Evolutionary conservation across 768 basidiomycete species (phyloP), one percentile per base, ranked within the genome.

Genomic region (Pleurotus sapidus): DNA sequence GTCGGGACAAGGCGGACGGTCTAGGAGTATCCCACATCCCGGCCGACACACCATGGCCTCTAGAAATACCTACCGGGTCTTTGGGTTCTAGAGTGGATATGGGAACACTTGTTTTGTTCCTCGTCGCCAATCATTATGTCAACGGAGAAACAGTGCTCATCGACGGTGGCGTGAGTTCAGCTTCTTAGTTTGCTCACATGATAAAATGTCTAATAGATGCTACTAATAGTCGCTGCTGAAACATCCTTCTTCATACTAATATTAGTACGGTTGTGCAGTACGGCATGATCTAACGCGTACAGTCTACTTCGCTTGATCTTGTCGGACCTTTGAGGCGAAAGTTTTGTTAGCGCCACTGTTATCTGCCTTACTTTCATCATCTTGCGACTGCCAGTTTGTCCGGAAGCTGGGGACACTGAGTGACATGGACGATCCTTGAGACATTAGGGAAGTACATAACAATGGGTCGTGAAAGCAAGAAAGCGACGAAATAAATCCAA

Each of bases 91-190:
- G 66, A 45, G 68, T 68, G 48, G 80, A 82, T 60, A 70, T 80
- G 63, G 80, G 77, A 34, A 65, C 69, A 4, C 63, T 78, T 8
- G 77, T 72, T 14, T 66, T 82, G 11, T 76, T 73, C 61, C 62
- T 80, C 5, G 73, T 79, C 18, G 70, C 72, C 5, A 80, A 82
- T 57, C 75, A 74, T 70, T 81, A 72, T 60, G 73, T 82, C 43
- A 80, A 77, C 54, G 77, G 75, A 1, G 78, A 79, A 64, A 79
- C 77, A 12, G 77, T 80, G 4, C 59, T 79, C 38, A 76, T 80
- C 49, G 79, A 80, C 58, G 79, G 79, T 25, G 77, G 79, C 8
- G 77, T 80, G 65, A 64, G 78, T 76, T 34, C 9, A 60, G 73
- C 71, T 39, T 45, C 20, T 46, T 27, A n/a, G 12, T 24, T 24